These are phyloP conservation scores for Lecanosticta acicola DNA, from an alignment of 2,329 filamentous ascomycete genomes.

Conservation along the genomic window DNA sequence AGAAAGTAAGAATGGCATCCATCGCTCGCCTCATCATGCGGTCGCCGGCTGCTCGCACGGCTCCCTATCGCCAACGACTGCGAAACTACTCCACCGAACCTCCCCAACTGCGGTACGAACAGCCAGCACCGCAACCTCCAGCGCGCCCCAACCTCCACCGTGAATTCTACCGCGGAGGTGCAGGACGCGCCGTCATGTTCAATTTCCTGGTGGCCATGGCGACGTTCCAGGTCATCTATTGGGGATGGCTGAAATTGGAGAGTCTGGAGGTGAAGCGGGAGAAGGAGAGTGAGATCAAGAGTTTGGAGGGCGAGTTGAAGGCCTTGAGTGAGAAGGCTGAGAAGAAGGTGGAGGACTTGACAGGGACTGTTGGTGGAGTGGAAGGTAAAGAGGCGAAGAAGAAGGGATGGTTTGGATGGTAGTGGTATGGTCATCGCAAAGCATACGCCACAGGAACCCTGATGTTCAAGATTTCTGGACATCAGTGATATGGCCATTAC, in stretches of 20 bases:
- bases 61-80: neutral
- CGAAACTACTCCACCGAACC: neutral
- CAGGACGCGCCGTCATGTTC: conserved; percentile 67
- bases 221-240: conserved; percentile 73
- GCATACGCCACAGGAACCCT: neutral
- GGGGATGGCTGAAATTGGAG: conserved; percentile 68
- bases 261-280: conserved; percentile 60
- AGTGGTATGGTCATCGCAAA: neutral
- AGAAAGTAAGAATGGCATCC: too few species aligned
- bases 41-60: neutral
- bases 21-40: too few species aligned
- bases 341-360: neutral
- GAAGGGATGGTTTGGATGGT: neutral
- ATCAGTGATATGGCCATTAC: too few species aligned
- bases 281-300: conserved; percentile 40
- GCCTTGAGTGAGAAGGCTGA: conserved; percentile 15
- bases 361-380: neutral
- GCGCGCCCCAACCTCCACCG: conserved; percentile 30
- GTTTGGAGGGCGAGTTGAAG: conserved; percentile 23
- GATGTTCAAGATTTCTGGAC: neutral
- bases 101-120: conserved; percentile 16
- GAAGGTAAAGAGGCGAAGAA: neutral
- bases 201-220: conserved; percentile 68
- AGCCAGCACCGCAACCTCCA: conserved; percentile 14
- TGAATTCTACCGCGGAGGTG: conserved; percentile 61